A percentile compares a stretch with the other conserved stretches of the same genome.
phyloP scores from a whole-genome alignment of 495 filamentous ascomycete genomes.

The Aspergillus kassunensis region DNA sequence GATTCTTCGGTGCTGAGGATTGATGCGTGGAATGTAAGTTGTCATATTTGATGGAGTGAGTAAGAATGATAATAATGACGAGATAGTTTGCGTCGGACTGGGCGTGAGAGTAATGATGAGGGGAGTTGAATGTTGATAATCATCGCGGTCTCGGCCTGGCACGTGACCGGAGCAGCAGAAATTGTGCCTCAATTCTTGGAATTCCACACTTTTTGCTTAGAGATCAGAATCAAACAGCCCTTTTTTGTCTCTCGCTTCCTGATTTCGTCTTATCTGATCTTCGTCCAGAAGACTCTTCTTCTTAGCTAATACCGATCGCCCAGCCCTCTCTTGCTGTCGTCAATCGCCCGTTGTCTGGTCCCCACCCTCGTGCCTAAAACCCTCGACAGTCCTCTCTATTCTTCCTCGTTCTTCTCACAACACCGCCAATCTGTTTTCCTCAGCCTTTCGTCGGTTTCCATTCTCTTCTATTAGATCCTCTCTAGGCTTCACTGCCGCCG shows the following conservation, averaged over 20 bases:
- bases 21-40: constrained; percentile 33
- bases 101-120: not conserved
- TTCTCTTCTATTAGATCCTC: constrained; percentile 58
- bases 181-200: not conserved
- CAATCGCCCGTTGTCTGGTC: constrained; percentile 3
- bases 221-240: constrained; percentile 5
- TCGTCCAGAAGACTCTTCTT: constrained; percentile 9
- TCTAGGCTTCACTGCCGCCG: constrained; percentile 56
- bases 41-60: not conserved
- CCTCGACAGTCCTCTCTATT: constrained; percentile 1
- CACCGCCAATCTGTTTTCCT: constrained; percentile 81
- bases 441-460: constrained; percentile 61
- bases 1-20: constrained; percentile 21
- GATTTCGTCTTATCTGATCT: constrained; percentile 4
- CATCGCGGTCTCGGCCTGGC: constrained; percentile 17
- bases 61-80: not conserved
- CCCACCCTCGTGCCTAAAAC: constrained; percentile 18
- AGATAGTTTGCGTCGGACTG: constrained; percentile 21
- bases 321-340: constrained; percentile 16
- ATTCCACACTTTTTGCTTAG: constrained; percentile 2
- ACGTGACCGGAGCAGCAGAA: constrained; percentile 14
- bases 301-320: constrained; percentile 20
- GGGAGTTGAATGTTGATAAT: constrained; percentile 10
- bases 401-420: constrained; percentile 3
- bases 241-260: not conserved